Conservation (phyloP, 495 filamentous ascomycete genomes). For the Penicillium robsamsonii region DNA sequence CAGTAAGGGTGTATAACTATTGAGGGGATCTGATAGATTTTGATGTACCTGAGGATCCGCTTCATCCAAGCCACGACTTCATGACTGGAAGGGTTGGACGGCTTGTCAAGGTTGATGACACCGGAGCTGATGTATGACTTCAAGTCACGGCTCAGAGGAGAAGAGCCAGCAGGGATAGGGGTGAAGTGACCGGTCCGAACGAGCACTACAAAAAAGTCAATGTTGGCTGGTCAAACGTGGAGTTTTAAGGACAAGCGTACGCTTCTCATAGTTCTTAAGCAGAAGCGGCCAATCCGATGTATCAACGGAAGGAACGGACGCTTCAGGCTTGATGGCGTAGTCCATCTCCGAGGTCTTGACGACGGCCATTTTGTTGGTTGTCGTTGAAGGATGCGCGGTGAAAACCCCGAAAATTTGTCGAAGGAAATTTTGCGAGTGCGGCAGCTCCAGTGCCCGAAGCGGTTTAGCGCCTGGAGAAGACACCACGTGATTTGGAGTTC, state of each 20-base stretch:
- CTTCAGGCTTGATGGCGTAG: conserved; percentile 85
- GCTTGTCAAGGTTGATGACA: conserved; percentile 98
- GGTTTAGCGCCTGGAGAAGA: conserved; percentile 27
- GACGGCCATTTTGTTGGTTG: conserved; percentile 50
- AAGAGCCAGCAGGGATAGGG: conserved; percentile 83
- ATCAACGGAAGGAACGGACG: conserved; percentile 64
- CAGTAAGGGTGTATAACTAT: conserved; percentile 15
- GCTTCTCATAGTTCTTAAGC: conserved; percentile 86
- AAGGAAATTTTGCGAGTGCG: conserved; percentile 41
- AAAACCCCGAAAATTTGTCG: conserved; percentile 30
- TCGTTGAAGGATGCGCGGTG: conserved; percentile 28
- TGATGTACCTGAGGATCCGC: conserved; percentile 78
- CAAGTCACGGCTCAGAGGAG: conserved; percentile 84
- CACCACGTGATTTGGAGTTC: conserved; percentile 15
- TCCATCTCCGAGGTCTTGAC: conserved; percentile 64
- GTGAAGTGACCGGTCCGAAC: conserved; percentile 91
- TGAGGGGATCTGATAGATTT: not conserved
- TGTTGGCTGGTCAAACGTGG: conserved; percentile 22
- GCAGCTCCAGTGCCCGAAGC: conserved; percentile 29
- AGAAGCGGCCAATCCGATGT: conserved; percentile 84
- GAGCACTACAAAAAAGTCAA: conserved; percentile 55
- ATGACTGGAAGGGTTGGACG: conserved; percentile 94
- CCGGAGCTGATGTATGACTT: conserved; percentile 94
- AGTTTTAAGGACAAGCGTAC: conserved; percentile 45
- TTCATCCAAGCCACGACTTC: conserved; percentile 99